Conservation (phyloP, 805 yeast species). For the Yarrowia osloensis region DNA sequence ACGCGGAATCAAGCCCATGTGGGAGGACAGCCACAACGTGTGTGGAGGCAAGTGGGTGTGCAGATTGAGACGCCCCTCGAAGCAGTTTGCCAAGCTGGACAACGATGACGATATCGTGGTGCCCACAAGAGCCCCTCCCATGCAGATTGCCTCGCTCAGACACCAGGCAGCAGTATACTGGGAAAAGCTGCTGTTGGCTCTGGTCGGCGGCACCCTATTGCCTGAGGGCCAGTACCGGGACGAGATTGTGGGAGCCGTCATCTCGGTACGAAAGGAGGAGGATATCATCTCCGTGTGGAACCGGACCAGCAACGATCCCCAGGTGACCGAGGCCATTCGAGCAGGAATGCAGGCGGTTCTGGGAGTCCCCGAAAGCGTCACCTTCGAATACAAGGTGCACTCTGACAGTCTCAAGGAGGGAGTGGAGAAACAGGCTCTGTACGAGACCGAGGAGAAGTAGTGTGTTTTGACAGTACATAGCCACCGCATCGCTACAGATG, state of each 20-base stretch:
- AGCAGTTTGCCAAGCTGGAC: constrained; percentile 31
- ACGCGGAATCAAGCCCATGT: constrained; percentile 60
- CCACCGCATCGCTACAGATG: background rate
- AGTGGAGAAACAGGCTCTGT: constrained; percentile 31
- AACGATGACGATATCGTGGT: constrained; percentile 10
- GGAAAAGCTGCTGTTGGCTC: constrained; percentile 53
- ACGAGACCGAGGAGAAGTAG: constrained; percentile 26
- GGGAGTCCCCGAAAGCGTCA: constrained; percentile 32
- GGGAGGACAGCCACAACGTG: constrained; percentile 66
- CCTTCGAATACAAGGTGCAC: constrained; percentile 41
- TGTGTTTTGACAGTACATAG: background rate
- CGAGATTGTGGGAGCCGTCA: constrained; percentile 58
- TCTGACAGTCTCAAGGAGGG: constrained; percentile 40
- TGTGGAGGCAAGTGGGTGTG: constrained; percentile 67
- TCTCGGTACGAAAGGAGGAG: constrained; percentile 61
- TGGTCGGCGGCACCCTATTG: constrained; percentile 52
- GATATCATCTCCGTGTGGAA: constrained; percentile 66
- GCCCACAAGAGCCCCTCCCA: constrained; percentile 26
- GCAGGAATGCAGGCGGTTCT: constrained; percentile 35
- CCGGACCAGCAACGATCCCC: constrained; percentile 44
- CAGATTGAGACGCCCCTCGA: constrained; percentile 47
- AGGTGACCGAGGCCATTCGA: constrained; percentile 35
- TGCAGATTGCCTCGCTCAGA: constrained; percentile 31
- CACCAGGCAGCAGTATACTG: constrained; percentile 37
- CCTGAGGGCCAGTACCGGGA: constrained; percentile 37